phyloP scores from a whole-genome alignment of 257 asterid genomes.

The Verbascum thapsus region DNA sequence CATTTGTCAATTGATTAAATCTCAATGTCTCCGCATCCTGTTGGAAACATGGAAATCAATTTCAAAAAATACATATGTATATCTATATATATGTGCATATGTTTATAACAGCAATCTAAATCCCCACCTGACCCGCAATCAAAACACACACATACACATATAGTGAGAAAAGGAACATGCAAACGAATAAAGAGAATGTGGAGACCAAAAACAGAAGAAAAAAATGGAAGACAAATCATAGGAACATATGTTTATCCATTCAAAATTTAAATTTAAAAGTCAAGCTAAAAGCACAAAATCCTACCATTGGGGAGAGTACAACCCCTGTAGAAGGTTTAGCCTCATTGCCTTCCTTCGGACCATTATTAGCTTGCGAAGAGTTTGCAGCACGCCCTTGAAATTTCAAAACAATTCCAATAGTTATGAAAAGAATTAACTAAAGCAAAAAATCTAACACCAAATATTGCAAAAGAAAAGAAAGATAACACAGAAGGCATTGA shows the following conservation, averaged over 20 bases:
- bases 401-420: slow-evolving; percentile 17
- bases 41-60: slow-evolving; percentile 14
- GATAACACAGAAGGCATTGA: too few relatives aligned
- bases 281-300: slow-evolving; percentile 8
- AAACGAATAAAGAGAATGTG: background rate
- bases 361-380: slow-evolving; percentile 37
- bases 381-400: slow-evolving; percentile 38
- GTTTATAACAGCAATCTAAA: too few relatives aligned
- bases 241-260: background rate
- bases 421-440: background rate
- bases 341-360: slow-evolving; percentile 38
- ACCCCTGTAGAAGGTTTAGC: slow-evolving; percentile 39
- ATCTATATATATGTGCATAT: too few relatives aligned
- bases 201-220: background rate
- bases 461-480: too few relatives aligned
- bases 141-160: too few relatives aligned
- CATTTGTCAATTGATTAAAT: slow-evolving; percentile 52
- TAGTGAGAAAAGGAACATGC: background rate
- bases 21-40: slow-evolving; percentile 49
- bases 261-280: slow-evolving; percentile 1
- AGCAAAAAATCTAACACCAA: too few relatives aligned
- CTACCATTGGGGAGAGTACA: slow-evolving; percentile 48
- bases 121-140: too few relatives aligned
- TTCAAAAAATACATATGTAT: too few relatives aligned
- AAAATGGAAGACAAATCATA: background rate